Evolutionary conservation across 306 rosid species (phyloP), one percentile per base, ranked within the genome.

Genomic region (Quercus aquifolioides): DNA sequence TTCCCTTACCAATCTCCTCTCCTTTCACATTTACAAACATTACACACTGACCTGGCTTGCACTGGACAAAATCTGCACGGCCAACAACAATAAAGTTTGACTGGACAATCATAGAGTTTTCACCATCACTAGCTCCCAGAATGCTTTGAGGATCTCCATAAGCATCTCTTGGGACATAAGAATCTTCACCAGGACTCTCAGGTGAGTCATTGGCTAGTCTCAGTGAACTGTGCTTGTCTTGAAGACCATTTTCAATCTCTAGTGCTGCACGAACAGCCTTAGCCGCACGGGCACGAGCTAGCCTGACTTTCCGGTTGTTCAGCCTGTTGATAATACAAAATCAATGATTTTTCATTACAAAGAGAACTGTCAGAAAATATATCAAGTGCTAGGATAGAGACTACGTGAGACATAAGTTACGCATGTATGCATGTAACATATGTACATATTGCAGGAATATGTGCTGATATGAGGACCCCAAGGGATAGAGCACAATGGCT

Each of bases 281-380:
- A 62, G 91, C 95, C 0, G 95, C 85, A 23, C 94, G 31, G 6
- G 65, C 65, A 59, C 65, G 95, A 52, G 97, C 99, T 57, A 94
- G 89, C 90, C 90, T 91, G 23, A 97, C 99, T 80, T 94, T 91
- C 77, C 99, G 88, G 73, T 94, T 94, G 82, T 94, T 94, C 90
- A 94, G 83, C 99, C 97, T 94, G 89, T 69, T 68, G 69, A 59
- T 21, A 59, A 55, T 31, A 74, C 35, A 73, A 55, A 79, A 43
- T 52, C 30, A 43, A 71, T 11, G 70, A 54, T n/a, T 26, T 57
- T 69, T 46, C 51, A 69, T 57, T 41, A 74, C 60, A 82, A 55
- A 74, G 74, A 63, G 73, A 55, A 43, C 18, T 49, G 38, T 9
- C 26, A 38, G 55, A 60, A 75, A 78, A 59, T 46, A 55, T 31